Base-by-base conservation (phyloP, 192 early-diverging fungal genomes). In the Coemansia umbellata region DNA sequence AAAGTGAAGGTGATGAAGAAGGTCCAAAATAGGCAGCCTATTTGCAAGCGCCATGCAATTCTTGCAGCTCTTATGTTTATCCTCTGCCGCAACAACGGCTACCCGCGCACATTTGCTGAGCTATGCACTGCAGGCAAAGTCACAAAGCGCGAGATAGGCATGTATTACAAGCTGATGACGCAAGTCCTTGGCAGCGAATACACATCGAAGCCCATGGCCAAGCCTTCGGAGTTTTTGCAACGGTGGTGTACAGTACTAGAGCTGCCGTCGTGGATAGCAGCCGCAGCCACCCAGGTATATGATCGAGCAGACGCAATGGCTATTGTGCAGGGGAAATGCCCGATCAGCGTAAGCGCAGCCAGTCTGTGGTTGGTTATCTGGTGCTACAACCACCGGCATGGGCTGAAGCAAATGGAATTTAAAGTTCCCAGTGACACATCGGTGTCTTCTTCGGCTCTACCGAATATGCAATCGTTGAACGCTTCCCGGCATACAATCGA, bases 1-100 rank as follows among this genome's bases (percentile, higher is more conserved):
- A 30, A 68, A 17, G 80, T 85, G 26, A 83, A 84, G 50, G 63
- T 69, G 14, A 53, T 80, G 42, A 82, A 82, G 57, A 79, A 78
- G 26, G 79, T 85, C 53, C 81, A 84, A 57, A 85, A 84, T 64
- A 66, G 84, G 13, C 84, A 85, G 55, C 84, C 84, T 24, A 64
- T 80, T 17, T 78, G 82, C 9, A 84, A 81, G 69, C 69, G 80
- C 15, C 76, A 81, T 33, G 81, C 80, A 9, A 85, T 85, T 28
- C 69, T 84, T 22, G 84, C 82, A 0, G 81, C 84, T 1, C 69
- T 85, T 3, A 63, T 84, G 37, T 80, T 81, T 15, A 84, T 82
- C 45, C 64, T 82, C 37, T 85, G 84, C 31, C 74, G 84, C 4
- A 63, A 66, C 47, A 74, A 79, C 40, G 76, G 75, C 8, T 72